Evolutionary conservation across 2,329 filamentous ascomycete genomes (phyloP).

Genomic region (Phialocephala subalpina): DNA sequence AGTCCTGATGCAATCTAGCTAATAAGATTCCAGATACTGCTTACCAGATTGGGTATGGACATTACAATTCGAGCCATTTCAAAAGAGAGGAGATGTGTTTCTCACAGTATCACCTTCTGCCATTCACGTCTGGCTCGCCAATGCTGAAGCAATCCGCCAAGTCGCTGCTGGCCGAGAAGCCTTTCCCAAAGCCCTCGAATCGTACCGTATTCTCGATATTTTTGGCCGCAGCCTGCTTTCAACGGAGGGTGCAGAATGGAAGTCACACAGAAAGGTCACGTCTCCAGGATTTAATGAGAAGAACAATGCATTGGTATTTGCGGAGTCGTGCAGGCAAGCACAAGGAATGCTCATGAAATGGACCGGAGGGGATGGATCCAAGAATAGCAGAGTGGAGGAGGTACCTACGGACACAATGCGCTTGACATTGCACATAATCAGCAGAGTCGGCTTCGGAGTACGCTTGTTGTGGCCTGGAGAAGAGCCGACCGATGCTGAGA

Average conservation of each 20-base stretch:
- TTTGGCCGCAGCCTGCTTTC: constrained; percentile 78
- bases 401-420: constrained; percentile 72
- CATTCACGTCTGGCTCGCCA: constrained; percentile 55
- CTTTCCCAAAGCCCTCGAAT: constrained; percentile 72
- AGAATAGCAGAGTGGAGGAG: constrained; percentile 59
- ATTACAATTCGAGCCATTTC: constrained; percentile 64
- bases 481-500: constrained; percentile 51
- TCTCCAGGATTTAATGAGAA: constrained; percentile 79
- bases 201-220: constrained; percentile 66
- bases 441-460: constrained; percentile 76
- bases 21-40: constrained; percentile 54
- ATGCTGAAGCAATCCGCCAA: constrained; percentile 71
- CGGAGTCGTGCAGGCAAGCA: constrained; percentile 69
- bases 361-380: constrained; percentile 53
- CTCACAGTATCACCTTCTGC: constrained; percentile 66
- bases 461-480: constrained; percentile 70
- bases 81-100: constrained; percentile 68
- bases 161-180: constrained; percentile 72
- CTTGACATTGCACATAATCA: constrained; percentile 65
- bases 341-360: constrained; percentile 67
- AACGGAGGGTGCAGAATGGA: constrained; percentile 75
- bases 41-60: constrained; percentile 67
- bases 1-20: not conserved
- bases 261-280: constrained; percentile 75
- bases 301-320: constrained; percentile 74